Evolutionary conservation across 2,329 filamentous ascomycete genomes (phyloP).

Genomic region (Endoconidiophora polonica): DNA sequence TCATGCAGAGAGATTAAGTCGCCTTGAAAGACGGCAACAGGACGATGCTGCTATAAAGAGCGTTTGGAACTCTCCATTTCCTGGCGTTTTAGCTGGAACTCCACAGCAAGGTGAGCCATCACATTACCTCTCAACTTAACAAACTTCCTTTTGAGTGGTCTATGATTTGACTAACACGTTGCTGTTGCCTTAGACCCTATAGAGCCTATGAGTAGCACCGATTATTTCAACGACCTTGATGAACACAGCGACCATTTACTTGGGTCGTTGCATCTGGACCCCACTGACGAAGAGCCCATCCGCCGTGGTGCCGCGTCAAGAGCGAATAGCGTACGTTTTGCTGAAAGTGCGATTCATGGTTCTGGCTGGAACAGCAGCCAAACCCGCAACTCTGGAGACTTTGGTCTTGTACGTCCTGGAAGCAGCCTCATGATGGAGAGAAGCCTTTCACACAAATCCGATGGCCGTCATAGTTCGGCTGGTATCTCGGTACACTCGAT

Average conservation of each 20-base stretch:
- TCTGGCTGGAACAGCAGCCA: constrained; percentile 57
- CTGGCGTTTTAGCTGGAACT: constrained; percentile 65
- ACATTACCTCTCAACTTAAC: background rate
- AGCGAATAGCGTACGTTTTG: constrained; percentile 93
- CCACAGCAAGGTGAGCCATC: constrained; percentile 61
- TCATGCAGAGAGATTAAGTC: constrained; percentile 43
- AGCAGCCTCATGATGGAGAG: constrained; percentile 84
- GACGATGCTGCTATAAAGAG: constrained; percentile 59
- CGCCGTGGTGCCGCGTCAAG: constrained; percentile 75
- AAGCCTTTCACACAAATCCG: constrained; percentile 84
- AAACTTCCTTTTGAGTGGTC: background rate
- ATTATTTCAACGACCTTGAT: constrained; percentile 81
- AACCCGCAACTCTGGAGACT: constrained; percentile 68
- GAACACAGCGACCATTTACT: constrained; percentile 69
- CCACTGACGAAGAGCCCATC: constrained; percentile 66
- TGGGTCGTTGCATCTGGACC: constrained; percentile 65
- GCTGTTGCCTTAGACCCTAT: constrained; percentile 6
- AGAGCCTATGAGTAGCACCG: constrained; percentile 32
- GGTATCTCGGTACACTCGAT: constrained; percentile 57
- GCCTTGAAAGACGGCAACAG: constrained; percentile 49
- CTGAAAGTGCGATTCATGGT: constrained; percentile 83
- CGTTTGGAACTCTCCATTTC: constrained; percentile 88
- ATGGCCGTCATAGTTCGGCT: constrained; percentile 86
- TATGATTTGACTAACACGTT: background rate
- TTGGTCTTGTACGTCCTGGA: constrained; percentile 57